A percentile compares a stretch with the other conserved stretches of the same genome.
These are phyloP conservation scores for Aegilops umbellulata DNA, from an alignment of 176 grass and related monocot genomes.

Conservation along the genomic window DNA sequence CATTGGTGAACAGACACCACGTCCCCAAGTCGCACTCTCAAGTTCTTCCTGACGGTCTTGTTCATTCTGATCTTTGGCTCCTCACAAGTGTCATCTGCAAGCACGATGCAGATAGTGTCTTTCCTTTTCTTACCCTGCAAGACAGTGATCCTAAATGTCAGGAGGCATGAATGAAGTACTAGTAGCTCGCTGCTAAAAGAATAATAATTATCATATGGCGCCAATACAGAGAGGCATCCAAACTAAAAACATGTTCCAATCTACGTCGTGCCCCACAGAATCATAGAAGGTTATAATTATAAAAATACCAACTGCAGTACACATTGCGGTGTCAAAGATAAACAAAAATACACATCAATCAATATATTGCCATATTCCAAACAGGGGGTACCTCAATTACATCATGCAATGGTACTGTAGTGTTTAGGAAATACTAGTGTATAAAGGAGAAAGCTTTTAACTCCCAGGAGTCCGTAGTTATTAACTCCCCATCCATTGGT, in stretches of 20 bases:
- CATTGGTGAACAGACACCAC: constrained; percentile 84
- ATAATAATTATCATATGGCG: background rate
- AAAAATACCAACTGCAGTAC: background rate
- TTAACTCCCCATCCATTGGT: background rate
- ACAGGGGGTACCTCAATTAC: background rate
- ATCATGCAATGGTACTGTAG: background rate
- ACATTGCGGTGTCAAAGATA: no score
- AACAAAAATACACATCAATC: background rate
- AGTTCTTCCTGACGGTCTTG: constrained; percentile 68
- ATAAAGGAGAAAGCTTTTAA: background rate
- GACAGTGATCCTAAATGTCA: constrained; percentile 19
- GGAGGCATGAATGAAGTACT: background rate
- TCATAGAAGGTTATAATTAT: background rate
- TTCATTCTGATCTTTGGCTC: constrained; percentile 85
- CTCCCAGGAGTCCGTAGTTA: background rate
- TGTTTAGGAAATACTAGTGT: background rate
- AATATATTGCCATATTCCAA: background rate
- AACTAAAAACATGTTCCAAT: background rate
- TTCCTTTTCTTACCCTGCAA: constrained; percentile 83
- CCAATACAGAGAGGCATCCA: background rate
- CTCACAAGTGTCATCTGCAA: constrained; percentile 72
- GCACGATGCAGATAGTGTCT: constrained; percentile 78
- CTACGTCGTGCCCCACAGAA: background rate
- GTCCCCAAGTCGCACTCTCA: constrained; percentile 70
- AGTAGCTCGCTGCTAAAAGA: background rate